phyloP scores from a whole-genome alignment of 371 early-diverging fungal genomes.

The Actinomortierella wolfii region DNA sequence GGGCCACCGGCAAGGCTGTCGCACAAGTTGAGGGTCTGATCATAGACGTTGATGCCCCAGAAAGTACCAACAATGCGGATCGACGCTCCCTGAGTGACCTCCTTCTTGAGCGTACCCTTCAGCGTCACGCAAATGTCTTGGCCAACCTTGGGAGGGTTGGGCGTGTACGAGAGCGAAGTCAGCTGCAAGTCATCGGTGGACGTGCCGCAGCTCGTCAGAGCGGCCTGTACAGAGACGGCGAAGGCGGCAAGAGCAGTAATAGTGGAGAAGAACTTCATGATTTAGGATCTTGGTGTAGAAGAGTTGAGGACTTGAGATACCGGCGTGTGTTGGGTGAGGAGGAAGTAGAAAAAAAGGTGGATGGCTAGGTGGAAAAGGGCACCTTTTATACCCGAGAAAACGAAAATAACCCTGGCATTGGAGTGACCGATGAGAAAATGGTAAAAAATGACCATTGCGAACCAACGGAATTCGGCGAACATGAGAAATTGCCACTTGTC shows the following conservation, averaged over 20 bases:
- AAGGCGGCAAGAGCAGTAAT: conserved; percentile 30
- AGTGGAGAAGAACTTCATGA: conserved; percentile 43
- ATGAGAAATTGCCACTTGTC: no score
- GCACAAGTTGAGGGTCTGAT: conserved; percentile 30
- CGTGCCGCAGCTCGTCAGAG: conserved; percentile 39
- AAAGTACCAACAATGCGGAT: conserved; percentile 24
- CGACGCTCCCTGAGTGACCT: conserved; percentile 24
- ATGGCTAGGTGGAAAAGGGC: background rate
- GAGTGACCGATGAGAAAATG: background rate
- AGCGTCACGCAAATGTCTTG: conserved; percentile 38
- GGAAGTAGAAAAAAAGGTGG: background rate
- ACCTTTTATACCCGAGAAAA: background rate
- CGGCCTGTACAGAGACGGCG: conserved; percentile 40
- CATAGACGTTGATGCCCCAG: conserved; percentile 40
- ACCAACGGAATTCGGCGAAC: no score
- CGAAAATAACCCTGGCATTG: background rate
- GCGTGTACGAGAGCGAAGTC: conserved; percentile 22
- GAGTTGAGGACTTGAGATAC: background rate
- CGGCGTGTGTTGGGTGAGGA: background rate
- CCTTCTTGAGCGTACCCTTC: conserved; percentile 18
- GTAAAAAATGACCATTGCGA: no score
- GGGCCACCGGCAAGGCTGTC: conserved; percentile 20
- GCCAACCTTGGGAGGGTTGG: conserved; percentile 44
- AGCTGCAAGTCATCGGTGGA: conserved; percentile 17
- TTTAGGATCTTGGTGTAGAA: background rate